Evolutionary conservation across 1,284 basidiomycete species (phyloP).

Genomic region (Farysia itapuensis): DNA sequence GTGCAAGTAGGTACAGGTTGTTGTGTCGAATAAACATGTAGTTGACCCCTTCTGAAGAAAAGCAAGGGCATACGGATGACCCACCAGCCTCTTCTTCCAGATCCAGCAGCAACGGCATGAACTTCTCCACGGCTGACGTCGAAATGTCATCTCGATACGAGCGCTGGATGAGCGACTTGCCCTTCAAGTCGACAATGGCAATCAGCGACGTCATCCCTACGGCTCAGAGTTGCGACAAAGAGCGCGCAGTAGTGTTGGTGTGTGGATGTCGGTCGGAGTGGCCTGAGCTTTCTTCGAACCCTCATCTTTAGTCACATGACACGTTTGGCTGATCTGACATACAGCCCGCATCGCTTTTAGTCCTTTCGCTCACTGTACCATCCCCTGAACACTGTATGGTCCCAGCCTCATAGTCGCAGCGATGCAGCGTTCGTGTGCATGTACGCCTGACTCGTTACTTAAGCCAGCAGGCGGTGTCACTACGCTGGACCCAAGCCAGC

Average conservation of each 20-base stretch:
- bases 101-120: constrained; percentile 90
- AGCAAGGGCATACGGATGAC: constrained; percentile 76
- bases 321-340: too few species aligned
- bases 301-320: too few species aligned
- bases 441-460: constrained; percentile 24
- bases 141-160: constrained; percentile 96
- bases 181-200: constrained; percentile 96
- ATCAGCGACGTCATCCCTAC: constrained; percentile 66
- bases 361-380: not conserved
- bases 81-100: constrained; percentile 94
- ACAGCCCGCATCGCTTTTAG: too few species aligned
- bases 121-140: constrained; percentile 82
- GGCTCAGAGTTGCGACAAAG: too few species aligned
- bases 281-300: too few species aligned
- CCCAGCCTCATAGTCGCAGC: not conserved
- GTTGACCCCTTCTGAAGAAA: constrained; percentile 74
- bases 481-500: constrained; percentile 22
- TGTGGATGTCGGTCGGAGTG: too few species aligned
- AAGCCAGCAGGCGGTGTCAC: constrained; percentile 17
- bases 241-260: too few species aligned
- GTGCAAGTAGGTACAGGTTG: constrained; percentile 90
- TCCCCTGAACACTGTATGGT: too few species aligned
- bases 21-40: constrained; percentile 99
- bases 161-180: constrained; percentile 96
- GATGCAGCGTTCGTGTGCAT: constrained; percentile 9